Conservation (phyloP, 2,329 filamentous ascomycete genomes). For the Aspergillus ustus region DNA sequence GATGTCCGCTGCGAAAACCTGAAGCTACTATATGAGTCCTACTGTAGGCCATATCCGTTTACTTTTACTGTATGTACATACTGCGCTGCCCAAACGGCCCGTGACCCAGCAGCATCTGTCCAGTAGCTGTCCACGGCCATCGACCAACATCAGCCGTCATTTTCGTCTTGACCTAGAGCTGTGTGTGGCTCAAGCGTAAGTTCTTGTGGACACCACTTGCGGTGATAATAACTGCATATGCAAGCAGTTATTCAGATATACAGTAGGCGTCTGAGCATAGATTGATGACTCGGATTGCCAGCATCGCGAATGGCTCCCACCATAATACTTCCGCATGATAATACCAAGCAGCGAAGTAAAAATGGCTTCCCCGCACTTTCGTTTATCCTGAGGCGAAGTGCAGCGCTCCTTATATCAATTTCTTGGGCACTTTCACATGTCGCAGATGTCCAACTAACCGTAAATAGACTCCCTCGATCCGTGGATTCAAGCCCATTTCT, state of each 20-base stretch:
- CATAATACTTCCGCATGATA: background rate
- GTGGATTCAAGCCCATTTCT: slow-evolving; percentile 11
- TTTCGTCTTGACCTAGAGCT: background rate
- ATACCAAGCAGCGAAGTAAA: background rate
- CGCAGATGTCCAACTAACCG: background rate
- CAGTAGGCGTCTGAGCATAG: background rate
- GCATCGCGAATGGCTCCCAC: background rate
- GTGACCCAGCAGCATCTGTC: background rate
- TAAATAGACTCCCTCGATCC: slow-evolving; percentile 19
- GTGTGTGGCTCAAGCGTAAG: background rate
- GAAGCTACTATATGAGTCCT: background rate
- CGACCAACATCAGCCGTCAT: background rate
- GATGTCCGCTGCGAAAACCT: background rate
- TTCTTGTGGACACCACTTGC: background rate
- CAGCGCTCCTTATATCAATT: background rate
- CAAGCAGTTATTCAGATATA: background rate
- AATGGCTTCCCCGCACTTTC: slow-evolving; percentile 8
- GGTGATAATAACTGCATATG: background rate
- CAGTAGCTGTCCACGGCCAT: background rate
- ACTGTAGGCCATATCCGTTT: background rate
- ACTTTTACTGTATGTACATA: too few relatives aligned
- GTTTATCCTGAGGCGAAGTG: background rate
- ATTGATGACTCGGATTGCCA: slow-evolving; percentile 2
- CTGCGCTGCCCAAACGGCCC: background rate
- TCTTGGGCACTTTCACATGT: slow-evolving; percentile 14